phyloP scores from a whole-genome alignment of 1,139 yeast genomes.

The Zygosaccharomyces sapae region DNA sequence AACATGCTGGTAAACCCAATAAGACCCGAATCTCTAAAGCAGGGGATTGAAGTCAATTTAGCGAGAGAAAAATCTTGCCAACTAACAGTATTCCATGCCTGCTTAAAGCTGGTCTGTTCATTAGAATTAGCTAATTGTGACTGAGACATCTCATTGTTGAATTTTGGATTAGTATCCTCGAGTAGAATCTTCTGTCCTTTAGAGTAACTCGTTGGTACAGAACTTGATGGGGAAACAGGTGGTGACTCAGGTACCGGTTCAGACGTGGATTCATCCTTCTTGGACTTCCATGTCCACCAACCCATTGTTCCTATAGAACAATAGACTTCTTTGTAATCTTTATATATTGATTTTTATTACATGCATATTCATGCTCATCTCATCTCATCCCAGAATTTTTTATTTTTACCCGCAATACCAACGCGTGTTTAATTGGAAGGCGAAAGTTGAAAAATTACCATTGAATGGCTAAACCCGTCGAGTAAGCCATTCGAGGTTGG shows the following conservation, averaged over 20 bases:
- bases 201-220: conserved; percentile 24
- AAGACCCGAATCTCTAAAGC: conserved; percentile 84
- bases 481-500: too few relatives aligned
- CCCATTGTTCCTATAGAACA: conserved; percentile 8
- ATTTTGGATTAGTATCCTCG: conserved; percentile 40
- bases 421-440: conserved; percentile 4
- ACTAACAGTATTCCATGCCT: conserved; percentile 36
- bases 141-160: conserved; percentile 32
- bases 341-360: too few relatives aligned
- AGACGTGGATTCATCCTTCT: not conserved
- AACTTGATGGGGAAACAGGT: too few relatives aligned
- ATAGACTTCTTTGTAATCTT: not conserved
- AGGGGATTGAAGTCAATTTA: conserved; percentile 65
- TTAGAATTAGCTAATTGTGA: conserved; percentile 22
- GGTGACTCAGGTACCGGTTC: not conserved
- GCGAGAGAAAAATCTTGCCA: conserved; percentile 54
- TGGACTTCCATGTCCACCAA: conserved; percentile 14
- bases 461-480: too few relatives aligned
- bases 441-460: not conserved
- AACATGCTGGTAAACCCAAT: conserved; percentile 85
- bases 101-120: conserved; percentile 32
- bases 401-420: conserved; percentile 4
- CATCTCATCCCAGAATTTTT: conserved; percentile 2
- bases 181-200: conserved; percentile 37
- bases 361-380: not conserved